Base-by-base conservation (phyloP, 768 basidiomycete species). In the Trametes cubensis region DNA sequence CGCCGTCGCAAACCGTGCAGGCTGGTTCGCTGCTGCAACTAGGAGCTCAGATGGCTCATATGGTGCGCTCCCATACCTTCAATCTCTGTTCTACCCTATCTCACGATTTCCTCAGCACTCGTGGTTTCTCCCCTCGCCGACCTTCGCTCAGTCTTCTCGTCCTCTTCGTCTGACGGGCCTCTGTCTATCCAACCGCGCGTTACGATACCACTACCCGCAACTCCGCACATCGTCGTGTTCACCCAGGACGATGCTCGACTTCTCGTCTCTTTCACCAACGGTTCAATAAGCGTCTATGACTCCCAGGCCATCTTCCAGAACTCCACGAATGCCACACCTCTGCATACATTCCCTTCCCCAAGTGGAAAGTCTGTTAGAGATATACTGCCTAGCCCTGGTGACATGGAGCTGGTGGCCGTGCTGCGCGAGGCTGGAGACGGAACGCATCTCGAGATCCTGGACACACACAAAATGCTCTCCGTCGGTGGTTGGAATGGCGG, bases 21-120 rank as follows among this genome's bases (percentile, higher is more conserved):
- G 84, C 28, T 92, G 86, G 85, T 92, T 92, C 72, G 87, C 83
- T 48, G 88, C 89, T 34, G 81, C 84, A 11, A 79, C 74, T 46
- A 73, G 75, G 41, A 74, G 75, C 51, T 68, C 73, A 55, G 64
- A 50, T 47, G 71, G 67, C 66, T 74, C 54, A 66, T 73, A 60
- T 77, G 76, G 84, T 84, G 58, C 46, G 78, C 10, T 64, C 8
- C 21, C 28, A 14, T 53, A 42, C 13, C 48, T 55, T 39, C 48
- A 40, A 53, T 54, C 55, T 49, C 20, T 21, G 20, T 26, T 49
- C 8, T 10, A 4, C 23, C 51, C 44, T 30, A 47, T 30, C 55
- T 11, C 13, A 50, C 55, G 23, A 52, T 34, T 48, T 20, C 28
- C 64, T 6, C 62, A 92, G 90, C 75, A n/a, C 74, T 92, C 51